Evolutionary conservation across 2,329 filamentous ascomycete species (phyloP).

Genomic region (Penicillium janthinellum): DNA sequence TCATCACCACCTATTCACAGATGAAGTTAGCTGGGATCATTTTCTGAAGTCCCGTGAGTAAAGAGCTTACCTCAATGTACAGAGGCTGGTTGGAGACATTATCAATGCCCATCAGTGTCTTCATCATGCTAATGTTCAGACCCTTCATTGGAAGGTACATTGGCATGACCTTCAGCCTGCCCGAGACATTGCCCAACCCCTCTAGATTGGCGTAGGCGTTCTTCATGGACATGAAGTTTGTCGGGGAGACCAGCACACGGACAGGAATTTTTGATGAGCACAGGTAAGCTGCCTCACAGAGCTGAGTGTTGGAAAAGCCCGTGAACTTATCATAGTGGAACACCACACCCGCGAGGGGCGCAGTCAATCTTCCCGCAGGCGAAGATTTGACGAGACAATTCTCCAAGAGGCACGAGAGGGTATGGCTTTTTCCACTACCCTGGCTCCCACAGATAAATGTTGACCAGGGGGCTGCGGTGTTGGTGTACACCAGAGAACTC

Average conservation of each 20-base stretch:
- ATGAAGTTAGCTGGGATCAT: neutral
- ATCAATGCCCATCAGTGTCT: constrained; percentile 57
- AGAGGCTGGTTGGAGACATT: constrained; percentile 48
- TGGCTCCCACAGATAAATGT: constrained; percentile 66
- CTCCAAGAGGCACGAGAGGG: constrained; percentile 60
- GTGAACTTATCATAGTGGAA: constrained; percentile 59
- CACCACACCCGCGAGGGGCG: constrained; percentile 56
- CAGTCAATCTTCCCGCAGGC: constrained; percentile 46
- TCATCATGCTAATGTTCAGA: constrained; percentile 56
- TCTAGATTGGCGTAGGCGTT: constrained; percentile 45
- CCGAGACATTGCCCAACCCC: constrained; percentile 21
- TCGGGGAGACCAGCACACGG: constrained; percentile 55
- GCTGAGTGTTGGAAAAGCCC: constrained; percentile 34
- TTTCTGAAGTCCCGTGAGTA: too few species aligned
- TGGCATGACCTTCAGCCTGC: constrained; percentile 46
- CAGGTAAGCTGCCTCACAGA: constrained; percentile 60
- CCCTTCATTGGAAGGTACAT: constrained; percentile 52
- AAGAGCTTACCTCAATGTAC: constrained; percentile 49
- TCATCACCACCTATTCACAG: constrained; percentile 43
- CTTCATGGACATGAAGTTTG: constrained; percentile 48
- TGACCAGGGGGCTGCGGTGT: constrained; percentile 59
- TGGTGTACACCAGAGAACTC: constrained; percentile 29
- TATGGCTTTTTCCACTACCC: constrained; percentile 64
- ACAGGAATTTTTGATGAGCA: constrained; percentile 52
- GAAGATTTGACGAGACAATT: constrained; percentile 35